Conservation (phyloP, 139 green algal genomes). For the Micractinium sp. region DNA sequence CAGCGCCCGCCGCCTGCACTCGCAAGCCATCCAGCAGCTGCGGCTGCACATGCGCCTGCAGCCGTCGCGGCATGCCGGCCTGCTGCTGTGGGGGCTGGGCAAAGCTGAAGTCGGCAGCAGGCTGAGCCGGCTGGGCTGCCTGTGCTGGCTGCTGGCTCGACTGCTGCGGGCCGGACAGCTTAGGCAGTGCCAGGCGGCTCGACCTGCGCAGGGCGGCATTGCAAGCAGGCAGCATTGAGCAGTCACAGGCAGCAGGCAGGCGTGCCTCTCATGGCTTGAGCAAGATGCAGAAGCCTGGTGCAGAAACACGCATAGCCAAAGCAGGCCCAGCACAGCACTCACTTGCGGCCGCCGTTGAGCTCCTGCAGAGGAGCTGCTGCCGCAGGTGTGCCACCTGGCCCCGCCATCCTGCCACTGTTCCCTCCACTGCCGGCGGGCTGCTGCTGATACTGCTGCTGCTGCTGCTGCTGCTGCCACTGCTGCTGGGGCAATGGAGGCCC, state of each 20-base stretch:
- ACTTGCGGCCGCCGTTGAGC: background rate
- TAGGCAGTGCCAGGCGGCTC: slow-evolving; percentile 19
- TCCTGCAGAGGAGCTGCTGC: slow-evolving; percentile 6
- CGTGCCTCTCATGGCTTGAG: background rate
- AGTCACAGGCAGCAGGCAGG: background rate
- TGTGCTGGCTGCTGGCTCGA: background rate
- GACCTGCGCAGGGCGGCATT: background rate
- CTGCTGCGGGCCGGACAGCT: slow-evolving; percentile 2
- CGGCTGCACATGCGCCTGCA: background rate
- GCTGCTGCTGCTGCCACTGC: background rate
- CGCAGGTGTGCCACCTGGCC: background rate
- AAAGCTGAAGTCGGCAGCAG: slow-evolving; percentile 6
- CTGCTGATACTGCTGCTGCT: background rate
- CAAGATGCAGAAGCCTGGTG: background rate
- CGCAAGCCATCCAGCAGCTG: slow-evolving; percentile 4
- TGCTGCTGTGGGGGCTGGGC: background rate
- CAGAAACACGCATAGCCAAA: background rate
- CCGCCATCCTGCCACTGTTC: background rate
- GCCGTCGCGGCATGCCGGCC: background rate
- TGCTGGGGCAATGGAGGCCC: background rate
- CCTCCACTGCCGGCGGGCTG: background rate
- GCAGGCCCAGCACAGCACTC: background rate
- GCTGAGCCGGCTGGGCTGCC: slow-evolving; percentile 2
- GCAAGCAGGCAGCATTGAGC: background rate
- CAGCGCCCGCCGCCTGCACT: background rate